These are phyloP conservation scores for Scedosporium dehoogii DNA, from an alignment of 2,329 filamentous ascomycete genomes.

Conservation along the genomic window DNA sequence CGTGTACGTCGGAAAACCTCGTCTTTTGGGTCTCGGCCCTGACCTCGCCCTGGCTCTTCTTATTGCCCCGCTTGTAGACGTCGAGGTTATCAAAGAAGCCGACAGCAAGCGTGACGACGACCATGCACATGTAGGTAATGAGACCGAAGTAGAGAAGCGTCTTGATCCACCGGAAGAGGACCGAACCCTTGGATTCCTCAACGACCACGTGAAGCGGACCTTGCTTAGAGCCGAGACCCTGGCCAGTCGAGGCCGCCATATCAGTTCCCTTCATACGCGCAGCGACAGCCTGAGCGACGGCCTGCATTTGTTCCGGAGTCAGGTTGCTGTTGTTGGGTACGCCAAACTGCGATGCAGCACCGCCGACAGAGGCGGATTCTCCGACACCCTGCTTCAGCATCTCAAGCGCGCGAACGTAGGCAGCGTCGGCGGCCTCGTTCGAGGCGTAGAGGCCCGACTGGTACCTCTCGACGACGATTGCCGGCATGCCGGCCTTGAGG, in stretches of 20 bases:
- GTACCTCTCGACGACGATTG: constrained; percentile 85
- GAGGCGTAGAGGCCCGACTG: constrained; percentile 76
- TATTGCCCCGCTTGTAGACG: constrained; percentile 67
- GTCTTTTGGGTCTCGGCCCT: constrained; percentile 89
- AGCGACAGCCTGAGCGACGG: constrained; percentile 72
- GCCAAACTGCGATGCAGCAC: constrained; percentile 14
- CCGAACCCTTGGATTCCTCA: constrained; percentile 72
- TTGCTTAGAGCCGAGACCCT: constrained; percentile 62
- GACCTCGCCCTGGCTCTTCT: constrained; percentile 68
- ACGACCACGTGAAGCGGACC: constrained; percentile 93
- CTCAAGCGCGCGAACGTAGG: constrained; percentile 45
- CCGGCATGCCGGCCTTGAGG: constrained; percentile 83
- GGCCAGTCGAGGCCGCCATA: constrained; percentile 41
- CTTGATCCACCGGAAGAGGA: constrained; percentile 85
- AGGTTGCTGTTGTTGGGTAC: constrained; percentile 30
- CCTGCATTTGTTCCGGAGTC: constrained; percentile 57
- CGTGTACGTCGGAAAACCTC: constrained; percentile 87
- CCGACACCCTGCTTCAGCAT: constrained; percentile 9
- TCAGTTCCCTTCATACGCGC: constrained; percentile 60
- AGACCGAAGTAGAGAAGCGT: constrained; percentile 73
- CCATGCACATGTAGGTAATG: constrained; percentile 67
- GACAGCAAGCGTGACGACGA: constrained; percentile 70
- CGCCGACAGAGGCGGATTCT: background rate
- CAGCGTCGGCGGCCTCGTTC: constrained; percentile 66
- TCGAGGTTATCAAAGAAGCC: constrained; percentile 55